Evolutionary conservation across 2,329 filamentous ascomycete species (phyloP).

Genomic region (Epichloe gansuensis): DNA sequence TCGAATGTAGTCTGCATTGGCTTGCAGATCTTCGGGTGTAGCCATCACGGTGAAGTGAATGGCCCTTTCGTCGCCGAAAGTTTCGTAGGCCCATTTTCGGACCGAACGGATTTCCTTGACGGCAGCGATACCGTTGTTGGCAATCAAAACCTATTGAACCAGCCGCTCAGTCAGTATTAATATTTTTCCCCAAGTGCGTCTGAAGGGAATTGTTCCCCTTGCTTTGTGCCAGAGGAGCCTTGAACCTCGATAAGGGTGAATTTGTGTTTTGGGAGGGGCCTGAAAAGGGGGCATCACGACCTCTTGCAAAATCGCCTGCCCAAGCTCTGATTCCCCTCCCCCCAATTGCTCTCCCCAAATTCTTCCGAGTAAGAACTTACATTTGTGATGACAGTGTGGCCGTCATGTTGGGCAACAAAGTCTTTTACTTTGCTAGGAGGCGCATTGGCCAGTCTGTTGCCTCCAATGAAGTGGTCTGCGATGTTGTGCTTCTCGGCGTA

Average conservation of each 20-base stretch:
- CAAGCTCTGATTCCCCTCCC: neutral
- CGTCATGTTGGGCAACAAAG: constrained; percentile 78
- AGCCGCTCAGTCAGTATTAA: neutral
- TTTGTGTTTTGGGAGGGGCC: too few relatives aligned
- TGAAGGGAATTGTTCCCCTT: neutral
- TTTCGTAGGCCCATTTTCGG: constrained; percentile 99
- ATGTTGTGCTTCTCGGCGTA: constrained; percentile 74
- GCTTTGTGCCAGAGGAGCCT: neutral
- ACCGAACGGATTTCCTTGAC: constrained; percentile 99
- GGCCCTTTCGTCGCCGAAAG: constrained; percentile 92
- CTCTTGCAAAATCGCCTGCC: neutral
- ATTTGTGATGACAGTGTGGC: constrained; percentile 96
- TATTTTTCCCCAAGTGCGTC: too few relatives aligned
- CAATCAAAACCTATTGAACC: constrained; percentile 69
- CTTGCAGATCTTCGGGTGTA: constrained; percentile 90
- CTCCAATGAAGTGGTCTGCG: constrained; percentile 90
- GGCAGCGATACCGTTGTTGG: constrained; percentile 98
- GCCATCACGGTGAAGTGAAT: constrained; percentile 99
- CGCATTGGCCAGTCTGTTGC: constrained; percentile 74
- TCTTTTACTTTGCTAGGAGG: constrained; percentile 83
- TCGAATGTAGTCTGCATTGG: constrained; percentile 97
- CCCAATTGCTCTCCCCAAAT: too few relatives aligned
- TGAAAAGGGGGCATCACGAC: neutral
- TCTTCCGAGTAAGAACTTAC: constrained; percentile 39
- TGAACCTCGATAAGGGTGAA: too few relatives aligned